Evolutionary conservation across 2,329 filamentous ascomycete genomes (phyloP).

Genomic region (Colletotrichum sojae): DNA sequence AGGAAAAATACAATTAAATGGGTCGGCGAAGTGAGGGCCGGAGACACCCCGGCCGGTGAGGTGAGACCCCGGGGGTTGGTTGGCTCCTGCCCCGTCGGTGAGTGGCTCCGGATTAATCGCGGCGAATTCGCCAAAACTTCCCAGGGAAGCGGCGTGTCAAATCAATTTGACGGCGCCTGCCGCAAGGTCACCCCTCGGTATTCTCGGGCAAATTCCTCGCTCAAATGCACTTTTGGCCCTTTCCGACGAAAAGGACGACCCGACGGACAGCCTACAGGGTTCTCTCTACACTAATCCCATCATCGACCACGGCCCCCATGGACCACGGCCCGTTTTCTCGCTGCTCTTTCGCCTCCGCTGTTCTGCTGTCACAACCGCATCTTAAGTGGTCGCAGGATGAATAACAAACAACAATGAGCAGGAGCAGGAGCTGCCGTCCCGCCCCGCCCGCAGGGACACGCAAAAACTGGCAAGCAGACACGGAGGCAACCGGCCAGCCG

Average conservation of each 20-base stretch:
- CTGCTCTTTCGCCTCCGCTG: conserved; percentile 1
- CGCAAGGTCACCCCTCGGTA: conserved; percentile 28
- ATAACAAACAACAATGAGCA: neutral
- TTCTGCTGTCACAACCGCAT: neutral
- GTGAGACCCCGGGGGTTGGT: conserved; percentile 1
- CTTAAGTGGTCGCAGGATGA: conserved; percentile 8
- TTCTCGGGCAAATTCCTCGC: conserved; percentile 37
- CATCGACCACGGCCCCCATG: no score
- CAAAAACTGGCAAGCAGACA: no score
- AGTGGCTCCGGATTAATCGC: conserved; percentile 34
- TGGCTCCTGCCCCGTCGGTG: conserved; percentile 5
- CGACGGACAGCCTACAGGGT: no score
- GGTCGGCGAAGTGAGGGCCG: no score
- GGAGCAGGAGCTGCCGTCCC: no score
- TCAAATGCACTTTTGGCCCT: conserved; percentile 3
- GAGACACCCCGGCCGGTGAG: neutral
- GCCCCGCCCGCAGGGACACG: no score
- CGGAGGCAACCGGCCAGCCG: neutral
- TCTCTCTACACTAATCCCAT: no score
- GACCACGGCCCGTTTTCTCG: neutral
- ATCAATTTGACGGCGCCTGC: conserved; percentile 8
- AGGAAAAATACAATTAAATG: neutral
- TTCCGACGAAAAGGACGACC: neutral
- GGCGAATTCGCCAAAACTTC: conserved; percentile 22
- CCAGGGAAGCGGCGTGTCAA: conserved; percentile 11